Conservation (phyloP, 2,329 filamentous ascomycete genomes). For the Cercospora brassicicola region DNA sequence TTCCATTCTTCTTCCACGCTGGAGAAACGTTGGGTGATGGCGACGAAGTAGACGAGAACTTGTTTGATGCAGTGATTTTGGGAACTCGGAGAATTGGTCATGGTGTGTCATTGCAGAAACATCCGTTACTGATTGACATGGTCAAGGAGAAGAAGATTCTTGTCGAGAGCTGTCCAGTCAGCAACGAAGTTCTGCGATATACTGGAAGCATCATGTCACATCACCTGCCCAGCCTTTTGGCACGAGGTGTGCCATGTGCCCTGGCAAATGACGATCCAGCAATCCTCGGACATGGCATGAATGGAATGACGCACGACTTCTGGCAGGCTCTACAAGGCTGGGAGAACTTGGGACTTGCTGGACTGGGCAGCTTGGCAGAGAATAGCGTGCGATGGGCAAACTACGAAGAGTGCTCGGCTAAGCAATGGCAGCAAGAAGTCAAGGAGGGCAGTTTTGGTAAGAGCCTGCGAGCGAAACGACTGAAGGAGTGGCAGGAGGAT, state of each 20-base stretch:
- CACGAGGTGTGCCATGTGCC: constrained; percentile 78
- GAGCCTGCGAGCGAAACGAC: constrained; percentile 67
- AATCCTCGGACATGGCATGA: constrained; percentile 78
- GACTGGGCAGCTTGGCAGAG: constrained; percentile 82
- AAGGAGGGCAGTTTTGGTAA: constrained; percentile 71
- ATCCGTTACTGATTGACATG: constrained; percentile 84
- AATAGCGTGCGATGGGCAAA: constrained; percentile 89
- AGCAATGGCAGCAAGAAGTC: constrained; percentile 71
- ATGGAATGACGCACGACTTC: constrained; percentile 87
- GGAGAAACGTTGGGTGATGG: constrained; percentile 84
- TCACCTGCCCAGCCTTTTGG: constrained; percentile 77
- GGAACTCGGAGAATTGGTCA: constrained; percentile 88
- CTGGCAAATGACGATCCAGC: constrained; percentile 90
- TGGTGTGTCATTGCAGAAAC: constrained; percentile 84
- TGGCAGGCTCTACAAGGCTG: constrained; percentile 91
- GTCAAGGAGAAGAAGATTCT: constrained; percentile 86
- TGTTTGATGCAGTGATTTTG: constrained; percentile 85
- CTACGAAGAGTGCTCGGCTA: constrained; percentile 73
- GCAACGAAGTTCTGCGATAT: constrained; percentile 81
- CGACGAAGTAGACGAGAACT: constrained; percentile 73
- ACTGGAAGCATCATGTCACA: constrained; percentile 75
- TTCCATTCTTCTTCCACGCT: constrained; percentile 95
- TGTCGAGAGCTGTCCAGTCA: constrained; percentile 86
- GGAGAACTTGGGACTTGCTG: constrained; percentile 85
- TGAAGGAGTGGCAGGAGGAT: constrained; percentile 75